phyloP scores from a whole-genome alignment of 257 asterid species.

The Capsicum chinense region DNA sequence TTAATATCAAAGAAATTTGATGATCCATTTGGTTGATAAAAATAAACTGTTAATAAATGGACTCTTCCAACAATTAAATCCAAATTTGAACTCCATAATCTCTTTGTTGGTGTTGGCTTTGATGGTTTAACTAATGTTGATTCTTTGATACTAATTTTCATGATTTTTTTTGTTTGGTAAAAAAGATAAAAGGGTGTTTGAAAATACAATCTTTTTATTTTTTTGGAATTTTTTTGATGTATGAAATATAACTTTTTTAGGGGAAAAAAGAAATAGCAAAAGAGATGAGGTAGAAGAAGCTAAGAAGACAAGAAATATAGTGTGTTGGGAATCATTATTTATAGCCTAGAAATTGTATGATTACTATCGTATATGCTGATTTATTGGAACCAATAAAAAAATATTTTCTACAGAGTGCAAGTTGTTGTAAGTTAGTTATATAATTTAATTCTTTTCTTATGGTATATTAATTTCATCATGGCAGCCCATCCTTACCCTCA shows the following conservation, averaged over 20 bases:
- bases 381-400: background rate
- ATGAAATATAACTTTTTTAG: background rate
- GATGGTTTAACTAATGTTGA: constrained; percentile 40
- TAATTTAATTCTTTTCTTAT: background rate
- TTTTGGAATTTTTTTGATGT: background rate
- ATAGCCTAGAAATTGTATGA: background rate
- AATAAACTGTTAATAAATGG: constrained; percentile 46
- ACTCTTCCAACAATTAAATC: constrained; percentile 47
- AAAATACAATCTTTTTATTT: background rate
- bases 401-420: background rate
- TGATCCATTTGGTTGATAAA: constrained; percentile 43
- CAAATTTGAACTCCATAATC: constrained; percentile 46
- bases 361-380: background rate
- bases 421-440: background rate
- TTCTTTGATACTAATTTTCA: constrained; percentile 39
- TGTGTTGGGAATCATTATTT: background rate
- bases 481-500: no score
- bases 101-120: constrained; percentile 39
- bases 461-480: background rate
- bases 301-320: background rate
- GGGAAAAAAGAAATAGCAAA: background rate
- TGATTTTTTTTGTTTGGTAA: background rate
- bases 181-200: background rate
- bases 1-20: constrained; percentile 41
- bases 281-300: background rate